Conservation (phyloP, 2,329 filamentous ascomycete species). For the Venturia carpophila region DNA sequence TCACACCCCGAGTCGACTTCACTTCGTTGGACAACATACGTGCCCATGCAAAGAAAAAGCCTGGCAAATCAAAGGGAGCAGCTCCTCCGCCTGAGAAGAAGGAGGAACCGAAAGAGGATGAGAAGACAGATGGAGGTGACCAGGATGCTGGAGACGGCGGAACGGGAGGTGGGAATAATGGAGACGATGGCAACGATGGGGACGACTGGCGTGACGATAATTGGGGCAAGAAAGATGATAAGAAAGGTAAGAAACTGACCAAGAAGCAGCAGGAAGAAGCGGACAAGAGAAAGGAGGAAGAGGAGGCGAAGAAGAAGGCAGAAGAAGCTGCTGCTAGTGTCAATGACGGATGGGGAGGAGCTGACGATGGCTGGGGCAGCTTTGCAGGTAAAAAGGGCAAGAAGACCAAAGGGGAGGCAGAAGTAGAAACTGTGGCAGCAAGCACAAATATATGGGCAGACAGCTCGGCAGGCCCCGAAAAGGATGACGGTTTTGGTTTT, state of each 20-base stretch:
- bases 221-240: slow-evolving; percentile 29
- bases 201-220: slow-evolving; percentile 25
- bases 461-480: slow-evolving; percentile 20
- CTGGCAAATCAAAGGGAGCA: slow-evolving; percentile 35
- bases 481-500: slow-evolving; percentile 42
- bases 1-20: slow-evolving; percentile 48
- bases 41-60: slow-evolving; percentile 46
- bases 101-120: slow-evolving; percentile 34
- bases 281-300: slow-evolving; percentile 33
- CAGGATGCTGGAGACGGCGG: slow-evolving; percentile 32
- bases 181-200: slow-evolving; percentile 31
- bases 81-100: slow-evolving; percentile 30
- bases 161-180: slow-evolving; percentile 28
- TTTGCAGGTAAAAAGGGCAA: slow-evolving; percentile 36
- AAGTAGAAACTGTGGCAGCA: slow-evolving; percentile 39
- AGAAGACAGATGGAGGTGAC: slow-evolving; percentile 43
- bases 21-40: slow-evolving; percentile 43
- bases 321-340: slow-evolving; percentile 20
- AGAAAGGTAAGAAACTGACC: slow-evolving; percentile 23
- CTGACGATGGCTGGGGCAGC: slow-evolving; percentile 6
- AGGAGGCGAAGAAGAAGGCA: slow-evolving; percentile 28
- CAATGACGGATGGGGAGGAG: slow-evolving; percentile 6
- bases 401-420: slow-evolving; percentile 42
- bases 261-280: slow-evolving; percentile 30
- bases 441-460: slow-evolving; percentile 20